phyloP scores from a whole-genome alignment of 306 rosid genomes.

The Myrica gale region DNA sequence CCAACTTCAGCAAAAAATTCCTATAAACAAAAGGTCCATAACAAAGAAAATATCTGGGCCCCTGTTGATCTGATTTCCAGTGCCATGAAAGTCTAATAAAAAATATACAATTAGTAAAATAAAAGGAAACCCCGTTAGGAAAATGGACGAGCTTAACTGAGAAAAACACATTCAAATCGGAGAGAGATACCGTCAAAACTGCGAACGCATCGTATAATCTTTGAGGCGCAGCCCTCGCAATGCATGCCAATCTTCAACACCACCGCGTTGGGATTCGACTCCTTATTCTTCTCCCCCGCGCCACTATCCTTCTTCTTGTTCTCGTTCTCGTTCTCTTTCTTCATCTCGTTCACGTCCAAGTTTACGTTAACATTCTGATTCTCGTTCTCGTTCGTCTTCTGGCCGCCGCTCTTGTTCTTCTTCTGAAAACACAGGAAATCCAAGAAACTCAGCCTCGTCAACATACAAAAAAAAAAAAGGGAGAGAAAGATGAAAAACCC shows the following conservation, averaged over 20 bases:
- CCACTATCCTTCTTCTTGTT: constrained; percentile 20
- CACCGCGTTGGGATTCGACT: constrained; percentile 28
- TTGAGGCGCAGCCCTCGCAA: constrained; percentile 68
- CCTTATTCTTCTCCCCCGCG: constrained; percentile 42
- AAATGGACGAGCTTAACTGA: background rate
- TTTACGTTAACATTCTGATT: background rate
- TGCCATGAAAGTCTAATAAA: background rate
- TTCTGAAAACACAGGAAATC: constrained; percentile 13
- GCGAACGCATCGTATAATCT: constrained; percentile 36
- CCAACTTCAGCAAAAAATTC: background rate
- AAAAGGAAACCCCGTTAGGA: background rate
- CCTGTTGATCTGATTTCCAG: background rate
- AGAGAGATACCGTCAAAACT: constrained; percentile 38
- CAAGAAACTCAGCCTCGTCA: background rate
- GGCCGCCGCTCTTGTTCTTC: constrained; percentile 28
- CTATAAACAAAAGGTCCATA: background rate
- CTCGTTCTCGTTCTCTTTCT: background rate
- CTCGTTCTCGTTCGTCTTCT: background rate
- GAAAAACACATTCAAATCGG: background rate
- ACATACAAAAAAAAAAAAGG: background rate
- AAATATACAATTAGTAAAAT: background rate
- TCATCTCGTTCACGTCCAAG: background rate
- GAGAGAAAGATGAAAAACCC: background rate
- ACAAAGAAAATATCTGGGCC: background rate
- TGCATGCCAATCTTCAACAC: constrained; percentile 64